A percentile compares a stretch with the other conserved stretches of the same genome.
phyloP scores from a whole-genome alignment of 1,284 basidiomycete species.

The Tilletia setariae region DNA sequence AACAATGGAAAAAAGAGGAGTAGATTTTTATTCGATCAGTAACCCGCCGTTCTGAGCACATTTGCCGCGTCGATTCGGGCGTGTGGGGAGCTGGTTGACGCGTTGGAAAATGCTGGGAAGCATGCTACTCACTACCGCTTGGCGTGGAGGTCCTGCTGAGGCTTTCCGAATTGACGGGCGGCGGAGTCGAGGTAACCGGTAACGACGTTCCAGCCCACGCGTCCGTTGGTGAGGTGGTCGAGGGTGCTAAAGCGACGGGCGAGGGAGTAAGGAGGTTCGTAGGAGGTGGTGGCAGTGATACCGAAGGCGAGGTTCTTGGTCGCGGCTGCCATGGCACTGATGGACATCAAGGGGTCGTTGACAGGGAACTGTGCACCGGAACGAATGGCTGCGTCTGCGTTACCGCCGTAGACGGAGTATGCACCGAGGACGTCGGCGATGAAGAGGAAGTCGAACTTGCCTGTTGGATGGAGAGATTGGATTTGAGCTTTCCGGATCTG shows the following conservation, averaged over 20 bases:
- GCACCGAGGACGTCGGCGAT: slow-evolving; percentile 49
- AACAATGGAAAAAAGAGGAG: no score
- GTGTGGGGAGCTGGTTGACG: not conserved
- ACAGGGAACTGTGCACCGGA: slow-evolving; percentile 50
- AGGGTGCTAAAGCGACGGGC: slow-evolving; percentile 53
- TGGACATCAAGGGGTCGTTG: slow-evolving; percentile 40
- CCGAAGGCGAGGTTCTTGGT: slow-evolving; percentile 47
- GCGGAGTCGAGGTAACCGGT: slow-evolving; percentile 54
- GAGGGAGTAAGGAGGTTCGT: slow-evolving; percentile 53
- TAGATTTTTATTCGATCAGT: no score
- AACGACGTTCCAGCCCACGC: slow-evolving; percentile 55
- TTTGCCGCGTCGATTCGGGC: not conserved
- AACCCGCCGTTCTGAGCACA: no score
- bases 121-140: slow-evolving; percentile 31
- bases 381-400: slow-evolving; percentile 36
- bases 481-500: not conserved
- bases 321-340: slow-evolving; percentile 43
- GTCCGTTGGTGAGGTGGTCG: slow-evolving; percentile 55
- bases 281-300: slow-evolving; percentile 45
- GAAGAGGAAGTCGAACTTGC: slow-evolving; percentile 46
- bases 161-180: slow-evolving; percentile 47
- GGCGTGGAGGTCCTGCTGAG: slow-evolving; percentile 42
- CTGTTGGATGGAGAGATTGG: not conserved
- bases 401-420: slow-evolving; percentile 44
- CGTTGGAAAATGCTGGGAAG: not conserved